phyloP scores from a whole-genome alignment of 352 stramenopile genomes.

The Elongisporangium prolatum region DNA sequence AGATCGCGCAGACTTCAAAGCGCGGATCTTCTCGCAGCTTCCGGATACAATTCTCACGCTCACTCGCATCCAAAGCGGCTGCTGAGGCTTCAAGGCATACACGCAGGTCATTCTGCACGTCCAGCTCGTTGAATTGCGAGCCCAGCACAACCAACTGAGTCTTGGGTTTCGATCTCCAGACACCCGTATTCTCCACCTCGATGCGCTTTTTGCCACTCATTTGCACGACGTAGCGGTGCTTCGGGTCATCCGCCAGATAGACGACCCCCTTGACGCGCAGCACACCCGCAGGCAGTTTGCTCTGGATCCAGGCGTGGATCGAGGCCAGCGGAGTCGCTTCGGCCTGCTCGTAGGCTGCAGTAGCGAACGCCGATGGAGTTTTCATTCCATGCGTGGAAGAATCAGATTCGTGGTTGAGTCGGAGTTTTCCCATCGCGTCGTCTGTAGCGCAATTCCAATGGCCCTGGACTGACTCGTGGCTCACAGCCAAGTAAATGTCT shows the following conservation, averaged over 20 bases:
- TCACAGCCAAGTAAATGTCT: slow-evolving; percentile 45
- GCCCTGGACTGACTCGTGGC: slow-evolving; percentile 53
- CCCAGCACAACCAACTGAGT: slow-evolving; percentile 75
- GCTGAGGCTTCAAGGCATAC: no score
- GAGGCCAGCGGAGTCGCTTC: slow-evolving; percentile 36
- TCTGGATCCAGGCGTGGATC: slow-evolving; percentile 44
- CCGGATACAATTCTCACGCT: slow-evolving; percentile 13
- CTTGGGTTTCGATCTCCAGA: slow-evolving; percentile 53
- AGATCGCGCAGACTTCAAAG: slow-evolving; percentile 9
- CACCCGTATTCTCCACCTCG: slow-evolving; percentile 55
- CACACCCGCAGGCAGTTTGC: slow-evolving; percentile 23
- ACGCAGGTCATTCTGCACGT: no score
- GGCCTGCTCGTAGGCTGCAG: slow-evolving; percentile 39
- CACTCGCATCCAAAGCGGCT: slow-evolving; percentile 18
- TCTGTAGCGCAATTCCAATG: slow-evolving; percentile 55
- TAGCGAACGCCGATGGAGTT: slow-evolving; percentile 26
- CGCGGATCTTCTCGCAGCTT: slow-evolving; percentile 38
- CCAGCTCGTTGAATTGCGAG: slow-evolving; percentile 10
- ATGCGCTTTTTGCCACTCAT: slow-evolving; percentile 63
- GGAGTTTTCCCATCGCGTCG: slow-evolving; percentile 26
- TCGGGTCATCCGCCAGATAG: slow-evolving; percentile 51
- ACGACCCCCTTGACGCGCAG: slow-evolving; percentile 65
- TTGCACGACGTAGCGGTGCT: slow-evolving; percentile 62
- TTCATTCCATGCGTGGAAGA: not conserved
- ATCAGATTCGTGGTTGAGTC: slow-evolving; percentile 12